Evolutionary conservation across 176 grass and related monocot species (phyloP), one percentile per base, ranked within the genome.

Genomic region (Lolium perenne): DNA sequence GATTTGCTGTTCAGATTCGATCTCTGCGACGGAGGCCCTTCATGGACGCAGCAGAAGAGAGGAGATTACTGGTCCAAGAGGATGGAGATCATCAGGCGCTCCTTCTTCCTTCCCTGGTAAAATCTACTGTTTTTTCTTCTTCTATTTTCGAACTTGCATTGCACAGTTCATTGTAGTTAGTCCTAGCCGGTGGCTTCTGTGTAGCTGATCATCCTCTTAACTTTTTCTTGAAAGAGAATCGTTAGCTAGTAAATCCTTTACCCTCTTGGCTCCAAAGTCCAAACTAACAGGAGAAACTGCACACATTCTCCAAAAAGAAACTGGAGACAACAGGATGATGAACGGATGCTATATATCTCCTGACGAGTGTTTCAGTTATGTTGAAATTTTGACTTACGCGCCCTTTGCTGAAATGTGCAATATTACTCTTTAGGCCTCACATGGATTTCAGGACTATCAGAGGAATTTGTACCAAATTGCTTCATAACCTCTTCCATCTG

Each of bases 1-100:
- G 80, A 21, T 69, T 57, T n/a, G 79, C 40, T 41, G 58, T 48
- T 25, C n/a, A 16, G 87, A 40, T 88, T 71, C 74, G 17, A 25
- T 62, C 59, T 62, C 21, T 3, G 59, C 59, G 21, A 62, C 59
- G 59, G 59, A 25, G 59, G 25, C 8, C 10, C 59, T 23, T 22
- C 22, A 62, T 72, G 87, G 17, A 79, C 57, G 47, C 76, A 38
- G 68, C 76, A 38, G 17, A 83, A 47, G 71, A 77, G 40, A 70
- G 60, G 23, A 82, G 77, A 8, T 45, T 80, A 48, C 55, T 74
- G 17, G 10, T 85, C 82, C 82, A 73, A 80, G 87, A 84, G 54
- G 75, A 25, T 21, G 75, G n/a, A 29, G 82, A 80, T 54, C 82
- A 84, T 25, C 51, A 78, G 45, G 50, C 72, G 15, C 86, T 71